Evolutionary conservation across 164 flowering plant species (phyloP), one percentile per base, ranked within the genome.

Genomic region (Taxillus chinensis): DNA sequence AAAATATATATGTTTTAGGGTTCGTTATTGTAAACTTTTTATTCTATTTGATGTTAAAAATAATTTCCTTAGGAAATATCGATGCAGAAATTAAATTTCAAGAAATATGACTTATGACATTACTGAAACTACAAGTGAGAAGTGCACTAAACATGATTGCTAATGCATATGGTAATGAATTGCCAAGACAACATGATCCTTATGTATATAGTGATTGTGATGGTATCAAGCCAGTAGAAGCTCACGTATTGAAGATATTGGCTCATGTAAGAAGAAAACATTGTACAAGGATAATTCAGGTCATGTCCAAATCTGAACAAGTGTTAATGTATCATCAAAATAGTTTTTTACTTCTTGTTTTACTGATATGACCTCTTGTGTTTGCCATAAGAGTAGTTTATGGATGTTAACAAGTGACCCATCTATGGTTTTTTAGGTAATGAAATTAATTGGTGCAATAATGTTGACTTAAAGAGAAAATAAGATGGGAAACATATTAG

Each of bases 381-480:
- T 10, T 13, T 46, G 12, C 5, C 45, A 46, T 7, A 46, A 46
- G 3, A 46, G 3, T 46, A 5, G 45, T 8, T 43, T 43, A 8
- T 43, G 8, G 12, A 7, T 10, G 11, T 5, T 46, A 7, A 3
- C 50, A 7, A 7, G 11, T 46, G 8, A 46, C 6, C 8, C n/a
- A 43, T 43, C 45, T 43, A 5, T 43, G 45, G 45, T 10, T 10
- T 41, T 17, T 49, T 57, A 67, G 74, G 57, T 55, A 45, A 5
- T 60, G 15, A 53, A 15, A 5, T 14, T 1, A 11, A 54, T 39
- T 12, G 38, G 9, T 16, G 57, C 3, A 56, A 42, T 67, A 63
- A 55, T 41, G 6, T 51, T 16, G 51, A 78, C 62, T 45, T 57
- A 59, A 77, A 81, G 71, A 69, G 85, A 62, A 81, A 75, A 58